Base-by-base conservation (phyloP, 495 filamentous ascomycete genomes). In the Copromyces sp. region DNA sequence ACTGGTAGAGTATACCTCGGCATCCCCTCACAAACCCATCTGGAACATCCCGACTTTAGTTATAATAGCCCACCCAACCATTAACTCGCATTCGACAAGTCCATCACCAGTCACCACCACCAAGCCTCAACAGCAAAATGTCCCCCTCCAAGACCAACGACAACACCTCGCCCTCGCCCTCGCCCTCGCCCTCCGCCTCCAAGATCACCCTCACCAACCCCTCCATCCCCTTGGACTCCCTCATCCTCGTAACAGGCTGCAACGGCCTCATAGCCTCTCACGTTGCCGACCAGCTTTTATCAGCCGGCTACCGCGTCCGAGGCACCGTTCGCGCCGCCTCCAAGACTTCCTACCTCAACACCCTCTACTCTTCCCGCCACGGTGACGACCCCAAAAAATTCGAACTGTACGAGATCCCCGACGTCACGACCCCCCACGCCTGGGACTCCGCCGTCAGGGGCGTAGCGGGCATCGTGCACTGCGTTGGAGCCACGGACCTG, bases 241-340 rank as follows among this genome's bases (percentile, higher is more conserved):
- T 76, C n/a, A 73, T 85, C 74, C 81, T 89, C 29, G 84, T 91
- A 39, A 90, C 87, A 3, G 87, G 87, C 20, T 83, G 78, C 29
- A 89, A 86, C 74, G 87, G 88, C 68, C 87, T 82, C 74, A 85
- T 90, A 71, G 88, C 78, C 29, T 85, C 83, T n/a, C 85, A 90
- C 71, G 76, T 86, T 17, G 81, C 82, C 69, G 80, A 88, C 75
- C 75, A 84, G 29, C 76, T 89, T 9, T 81, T 90, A 4, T 71
- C 77, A 17, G 77, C 83, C 2, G 86, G 86, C 40, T 89, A 86
- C 73, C 75, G 74, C 17, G 86, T 90, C 24, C 81, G 85, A 16
- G 87, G 88, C 37, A 87, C 87, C 2, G 81, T 84, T 7, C 84
- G 88, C 39, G 72, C 71, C 38, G 12, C 41, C 0, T 9, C 74